Evolutionary conservation across 805 yeast species (phyloP).

Genomic region (Ogataea paradorogensis): DNA sequence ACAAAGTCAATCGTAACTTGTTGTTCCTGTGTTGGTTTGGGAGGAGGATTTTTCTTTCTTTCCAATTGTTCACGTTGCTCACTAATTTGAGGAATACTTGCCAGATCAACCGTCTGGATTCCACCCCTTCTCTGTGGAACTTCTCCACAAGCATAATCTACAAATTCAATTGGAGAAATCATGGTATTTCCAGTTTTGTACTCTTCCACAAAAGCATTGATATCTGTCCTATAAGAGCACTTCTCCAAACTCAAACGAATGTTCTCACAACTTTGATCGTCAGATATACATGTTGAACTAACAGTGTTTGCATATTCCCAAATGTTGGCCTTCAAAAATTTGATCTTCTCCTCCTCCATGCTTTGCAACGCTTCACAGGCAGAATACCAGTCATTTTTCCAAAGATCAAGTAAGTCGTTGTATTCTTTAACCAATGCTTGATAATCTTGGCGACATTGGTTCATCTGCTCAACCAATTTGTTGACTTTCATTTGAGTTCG

Average conservation of each 20-base stretch:
- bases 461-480: slow-evolving; percentile 43
- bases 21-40: slow-evolving; percentile 26
- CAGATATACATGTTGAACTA: slow-evolving; percentile 72
- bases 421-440: slow-evolving; percentile 50
- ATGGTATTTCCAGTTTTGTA: slow-evolving; percentile 66
- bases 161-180: slow-evolving; percentile 56
- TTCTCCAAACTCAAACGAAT: slow-evolving; percentile 66
- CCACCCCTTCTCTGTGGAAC: slow-evolving; percentile 5
- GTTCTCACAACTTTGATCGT: slow-evolving; percentile 72
- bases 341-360: slow-evolving; percentile 70
- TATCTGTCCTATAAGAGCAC: slow-evolving; percentile 60
- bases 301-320: slow-evolving; percentile 78
- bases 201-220: slow-evolving; percentile 48
- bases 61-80: slow-evolving; percentile 13
- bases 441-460: slow-evolving; percentile 50
- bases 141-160: slow-evolving; percentile 49
- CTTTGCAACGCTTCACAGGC: slow-evolving; percentile 62
- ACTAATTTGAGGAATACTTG: slow-evolving; percentile 20
- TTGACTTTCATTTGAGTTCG: slow-evolving; percentile 54
- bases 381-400: slow-evolving; percentile 70
- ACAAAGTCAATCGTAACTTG: slow-evolving; percentile 27
- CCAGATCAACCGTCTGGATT: slow-evolving; percentile 11
- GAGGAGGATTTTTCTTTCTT: slow-evolving; percentile 28
- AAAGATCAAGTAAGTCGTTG: slow-evolving; percentile 56
- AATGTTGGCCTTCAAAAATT: slow-evolving; percentile 62